Base-by-base conservation (phyloP, 2,329 filamentous ascomycete species). In the Curvularia lunata region DNA sequence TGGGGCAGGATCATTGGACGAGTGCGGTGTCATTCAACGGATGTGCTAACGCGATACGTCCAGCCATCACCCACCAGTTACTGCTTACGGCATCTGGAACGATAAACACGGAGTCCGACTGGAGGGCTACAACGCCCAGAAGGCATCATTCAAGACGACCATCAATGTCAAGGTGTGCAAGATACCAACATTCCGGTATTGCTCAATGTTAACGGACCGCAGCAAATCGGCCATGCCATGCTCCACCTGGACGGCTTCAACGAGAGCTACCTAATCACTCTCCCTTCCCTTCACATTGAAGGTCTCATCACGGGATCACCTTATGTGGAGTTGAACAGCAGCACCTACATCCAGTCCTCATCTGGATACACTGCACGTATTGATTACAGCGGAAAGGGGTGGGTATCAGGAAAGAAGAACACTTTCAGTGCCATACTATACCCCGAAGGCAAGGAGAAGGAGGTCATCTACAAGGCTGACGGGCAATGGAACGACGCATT, bases 331-430 rank as follows among this genome's bases (percentile, higher is more conserved):
- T 85, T 98, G 42, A 92, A 97, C 72, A 89, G 89, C 70, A 86
- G 85, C 59, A 92, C 90, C 66, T 91, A 90, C 79, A 97, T 99
- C 69, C 86, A 88, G 54, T 95, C 91, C 63, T 95, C 90, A 23
- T 90, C 88, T 2, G 94, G 95, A 52, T 97, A 89, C 80, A 90
- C 92, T 4, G 86, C 91, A 63, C 93, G 92, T 80, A 91, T 98
- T 71, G 92, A 97, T 75, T 99, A 97, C 81, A 90, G 87, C 60
- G 93, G 94, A 70, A 94, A 92, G 75, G 94, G 94, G 56, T 99
- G 94, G 94, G 79, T 99, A 9, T 92, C 90, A 45, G 95, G 94
- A 65, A 96, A 96, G 84, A 97, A 97, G 82, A 98, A 98, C 81
- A 90, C 85, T 55, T 92, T 98, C 75, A 86, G 83, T 12, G 94